These are phyloP conservation scores for Globisporangium canariense DNA, from an alignment of 352 stramenopile species.

Conservation along the genomic window DNA sequence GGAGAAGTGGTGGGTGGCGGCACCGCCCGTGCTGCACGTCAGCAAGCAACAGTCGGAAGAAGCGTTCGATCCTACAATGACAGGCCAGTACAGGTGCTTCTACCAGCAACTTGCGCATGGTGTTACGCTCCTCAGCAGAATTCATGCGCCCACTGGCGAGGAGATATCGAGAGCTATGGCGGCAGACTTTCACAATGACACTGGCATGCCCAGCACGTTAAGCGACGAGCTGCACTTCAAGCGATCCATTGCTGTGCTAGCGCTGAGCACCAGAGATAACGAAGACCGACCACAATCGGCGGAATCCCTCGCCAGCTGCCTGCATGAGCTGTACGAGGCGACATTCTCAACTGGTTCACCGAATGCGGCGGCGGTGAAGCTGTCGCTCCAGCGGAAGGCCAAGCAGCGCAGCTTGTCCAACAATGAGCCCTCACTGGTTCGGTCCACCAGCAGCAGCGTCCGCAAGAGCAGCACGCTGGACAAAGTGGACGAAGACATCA, in stretches of 20 bases:
- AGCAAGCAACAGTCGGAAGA: neutral
- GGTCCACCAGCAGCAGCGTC: neutral
- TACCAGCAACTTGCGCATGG: constrained; percentile 4
- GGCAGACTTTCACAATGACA: neutral
- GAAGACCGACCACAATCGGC: neutral
- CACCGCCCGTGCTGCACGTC: neutral
- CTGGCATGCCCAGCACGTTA: neutral
- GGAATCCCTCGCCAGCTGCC: neutral
- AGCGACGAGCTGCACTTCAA: neutral
- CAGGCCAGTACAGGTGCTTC: neutral
- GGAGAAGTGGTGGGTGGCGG: constrained; percentile 3
- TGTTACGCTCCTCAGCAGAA: neutral
- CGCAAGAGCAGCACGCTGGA: neutral
- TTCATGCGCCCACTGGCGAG: neutral
- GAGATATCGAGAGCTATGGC: neutral
- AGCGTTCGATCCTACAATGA: neutral
- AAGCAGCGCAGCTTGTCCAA: constrained; percentile 7
- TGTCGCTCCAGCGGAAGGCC: neutral
- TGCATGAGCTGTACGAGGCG: neutral
- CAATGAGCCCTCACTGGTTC: neutral
- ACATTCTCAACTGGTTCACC: neutral
- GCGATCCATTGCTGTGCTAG: neutral
- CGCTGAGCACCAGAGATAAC: neutral
- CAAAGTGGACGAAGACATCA: neutral
- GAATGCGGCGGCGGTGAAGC: neutral